Evolutionary conservation across 345 rosid genomes (phyloP), one percentile per base, ranked within the genome.

Genomic region (Erodium maritimum): DNA sequence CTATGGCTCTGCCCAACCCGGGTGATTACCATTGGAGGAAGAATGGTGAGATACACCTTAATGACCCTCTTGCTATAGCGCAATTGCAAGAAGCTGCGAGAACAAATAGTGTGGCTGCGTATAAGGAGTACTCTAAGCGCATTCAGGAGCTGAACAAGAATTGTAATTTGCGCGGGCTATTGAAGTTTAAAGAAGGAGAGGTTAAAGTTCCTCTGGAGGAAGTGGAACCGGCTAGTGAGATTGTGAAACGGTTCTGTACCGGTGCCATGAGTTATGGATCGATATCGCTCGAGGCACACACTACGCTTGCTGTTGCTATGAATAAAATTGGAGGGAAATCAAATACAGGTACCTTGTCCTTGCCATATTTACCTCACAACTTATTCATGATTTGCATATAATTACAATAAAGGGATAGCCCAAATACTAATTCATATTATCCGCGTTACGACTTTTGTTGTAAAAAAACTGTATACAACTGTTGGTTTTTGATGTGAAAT

Each of bases 221-320:
- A 73, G 96, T 94, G 42, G 97, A 94, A 71, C 86, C 95, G 20
- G 96, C 97, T 19, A 86, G 97, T 68, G 99, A 94, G 72, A 94
- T 94, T 72, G 99, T 94, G 22, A 94, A 94, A 70, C 80, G 99
- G 57, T 94, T 94, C 63, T 87, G 95, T 73, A 94, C 99, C 2
- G 99, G 99, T 16, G 99, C 99, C 21, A 90, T 94, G 99, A 94
- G 99, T 71, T 94, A 94, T 73, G 99, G 99, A 66, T 94, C 99
- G 3, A 94, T 94, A 68, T 90, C 99, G 56, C 55, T 87, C 63
- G 99, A 94, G 80, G 99, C 99, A 13, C 99, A 94, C 61, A 17
- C 85, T 8, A 78, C 97, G 0, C 73, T 94, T 61, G 99, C 99
- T 33, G 72, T 82, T 19, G 99, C 99, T 25, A 94, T 94, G 99